These are phyloP conservation scores for Geranium incanum DNA, from an alignment of 441 rosid genomes.

Conservation along the genomic window DNA sequence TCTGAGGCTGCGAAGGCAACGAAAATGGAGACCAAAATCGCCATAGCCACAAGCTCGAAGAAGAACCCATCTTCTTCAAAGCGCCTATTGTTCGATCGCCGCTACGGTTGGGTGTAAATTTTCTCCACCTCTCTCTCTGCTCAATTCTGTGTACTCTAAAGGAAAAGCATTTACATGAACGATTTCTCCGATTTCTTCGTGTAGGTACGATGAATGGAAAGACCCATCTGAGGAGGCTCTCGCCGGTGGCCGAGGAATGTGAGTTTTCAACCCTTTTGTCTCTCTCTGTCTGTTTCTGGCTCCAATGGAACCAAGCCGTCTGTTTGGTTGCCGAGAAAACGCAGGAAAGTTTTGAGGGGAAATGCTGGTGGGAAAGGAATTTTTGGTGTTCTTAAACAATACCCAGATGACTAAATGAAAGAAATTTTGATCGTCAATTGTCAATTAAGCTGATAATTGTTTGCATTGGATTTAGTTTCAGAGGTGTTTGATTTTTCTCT, in stretches of 20 bases:
- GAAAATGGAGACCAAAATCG: constrained; percentile 16
- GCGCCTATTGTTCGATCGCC: constrained; percentile 48
- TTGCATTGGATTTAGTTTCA: not conserved
- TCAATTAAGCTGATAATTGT: not conserved
- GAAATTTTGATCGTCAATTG: too few relatives aligned
- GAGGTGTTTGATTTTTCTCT: not conserved
- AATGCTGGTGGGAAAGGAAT: not conserved
- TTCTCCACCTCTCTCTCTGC: not conserved
- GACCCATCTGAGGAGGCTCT: constrained; percentile 57
- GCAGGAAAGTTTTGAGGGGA: not conserved
- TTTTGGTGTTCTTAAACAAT: not conserved
- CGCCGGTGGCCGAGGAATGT: constrained; percentile 65
- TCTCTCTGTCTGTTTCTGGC: not conserved
- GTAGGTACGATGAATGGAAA: constrained; percentile 53
- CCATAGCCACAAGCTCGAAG: constrained; percentile 3
- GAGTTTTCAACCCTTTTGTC: constrained; percentile 4
- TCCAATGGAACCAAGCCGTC: not conserved
- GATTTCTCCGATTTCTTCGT: constrained; percentile 5
- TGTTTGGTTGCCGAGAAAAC: constrained; percentile 4
- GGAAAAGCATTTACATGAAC: not conserved
- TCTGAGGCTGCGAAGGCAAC: not conserved
- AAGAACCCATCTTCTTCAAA: constrained; percentile 15
- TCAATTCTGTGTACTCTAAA: not conserved
- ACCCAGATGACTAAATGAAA: too few relatives aligned
- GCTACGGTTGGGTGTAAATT: constrained; percentile 55